phyloP scores from a whole-genome alignment of 305 asterid genomes.

The Fraxinus albicans region DNA sequence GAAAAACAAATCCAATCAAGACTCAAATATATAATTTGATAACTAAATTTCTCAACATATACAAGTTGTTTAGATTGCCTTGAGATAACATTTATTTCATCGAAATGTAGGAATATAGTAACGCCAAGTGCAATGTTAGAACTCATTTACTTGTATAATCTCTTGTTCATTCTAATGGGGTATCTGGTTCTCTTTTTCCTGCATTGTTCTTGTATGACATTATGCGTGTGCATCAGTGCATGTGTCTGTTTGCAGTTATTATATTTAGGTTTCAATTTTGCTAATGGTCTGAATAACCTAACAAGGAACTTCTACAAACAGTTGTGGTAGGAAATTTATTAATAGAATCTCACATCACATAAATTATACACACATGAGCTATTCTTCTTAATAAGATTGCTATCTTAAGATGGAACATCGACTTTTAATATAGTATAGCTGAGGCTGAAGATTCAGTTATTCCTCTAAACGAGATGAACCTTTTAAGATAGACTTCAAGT shows the following conservation, averaged over 20 bases:
- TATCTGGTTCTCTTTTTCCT: not conserved
- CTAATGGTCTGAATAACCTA: not conserved
- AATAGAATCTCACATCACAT: not conserved
- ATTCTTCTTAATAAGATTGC: not conserved
- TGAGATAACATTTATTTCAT: not conserved
- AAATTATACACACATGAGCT: not conserved
- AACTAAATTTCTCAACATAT: not conserved
- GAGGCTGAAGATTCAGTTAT: not conserved
- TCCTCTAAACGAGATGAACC: not conserved
- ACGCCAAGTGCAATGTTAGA: not conserved
- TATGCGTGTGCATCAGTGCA: not conserved
- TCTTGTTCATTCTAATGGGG: not conserved
- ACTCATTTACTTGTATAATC: not conserved
- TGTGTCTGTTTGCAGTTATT: not conserved
- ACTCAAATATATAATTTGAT: not conserved
- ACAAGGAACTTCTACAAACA: not conserved
- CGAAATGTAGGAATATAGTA: not conserved
- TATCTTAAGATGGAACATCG: not conserved
- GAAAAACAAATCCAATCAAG: not conserved
- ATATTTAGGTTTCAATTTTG: not conserved
- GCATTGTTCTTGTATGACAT: not conserved
- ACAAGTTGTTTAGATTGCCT: not conserved
- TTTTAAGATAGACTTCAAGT: not conserved
- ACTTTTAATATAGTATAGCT: not conserved
- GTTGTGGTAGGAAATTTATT: not conserved